phyloP scores from a whole-genome alignment of 805 yeast species.

The Tanozyma kutaoensis region DNA sequence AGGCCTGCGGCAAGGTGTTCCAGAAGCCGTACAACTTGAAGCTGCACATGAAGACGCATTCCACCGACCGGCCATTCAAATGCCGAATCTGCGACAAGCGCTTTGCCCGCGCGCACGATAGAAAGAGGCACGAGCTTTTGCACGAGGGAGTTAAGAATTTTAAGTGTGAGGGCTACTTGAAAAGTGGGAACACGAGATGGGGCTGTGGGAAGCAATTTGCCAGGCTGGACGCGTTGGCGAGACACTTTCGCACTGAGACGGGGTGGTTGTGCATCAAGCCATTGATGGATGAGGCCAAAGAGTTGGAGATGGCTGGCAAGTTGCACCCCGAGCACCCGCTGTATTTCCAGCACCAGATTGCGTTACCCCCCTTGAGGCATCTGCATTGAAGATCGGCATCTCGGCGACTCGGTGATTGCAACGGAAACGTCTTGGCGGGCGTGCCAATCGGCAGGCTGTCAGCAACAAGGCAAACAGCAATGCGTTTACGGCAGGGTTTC shows the following conservation, averaged over 20 bases:
- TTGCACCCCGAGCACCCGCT: neutral
- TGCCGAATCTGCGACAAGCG: conserved; percentile 53
- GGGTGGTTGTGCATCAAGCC: conserved; percentile 61
- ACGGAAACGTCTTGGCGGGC: too few species aligned
- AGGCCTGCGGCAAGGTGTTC: conserved; percentile 30
- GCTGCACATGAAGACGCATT: conserved; percentile 39
- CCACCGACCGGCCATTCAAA: conserved; percentile 56
- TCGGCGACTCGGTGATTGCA: too few species aligned
- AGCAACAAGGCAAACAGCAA: too few species aligned
- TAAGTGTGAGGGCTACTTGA: conserved; percentile 48
- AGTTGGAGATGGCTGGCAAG: conserved; percentile 6
- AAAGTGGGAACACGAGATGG: conserved; percentile 50
- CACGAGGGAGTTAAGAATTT: conserved; percentile 64
- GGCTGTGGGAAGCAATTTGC: conserved; percentile 69
- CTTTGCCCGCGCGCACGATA: conserved; percentile 69
- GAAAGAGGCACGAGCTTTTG: conserved; percentile 62
- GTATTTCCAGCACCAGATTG: too few species aligned
- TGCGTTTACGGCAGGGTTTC: too few species aligned
- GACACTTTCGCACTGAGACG: conserved; percentile 66
- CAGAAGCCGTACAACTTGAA: conserved; percentile 36
- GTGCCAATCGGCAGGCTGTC: too few species aligned
- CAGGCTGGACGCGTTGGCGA: conserved; percentile 62
- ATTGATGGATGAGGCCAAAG: conserved; percentile 44
- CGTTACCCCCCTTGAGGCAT: too few species aligned
- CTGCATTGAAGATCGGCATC: too few species aligned